Base-by-base conservation (phyloP, 2,329 filamentous ascomycete species). In the Reticulascus tulasneorum region DNA sequence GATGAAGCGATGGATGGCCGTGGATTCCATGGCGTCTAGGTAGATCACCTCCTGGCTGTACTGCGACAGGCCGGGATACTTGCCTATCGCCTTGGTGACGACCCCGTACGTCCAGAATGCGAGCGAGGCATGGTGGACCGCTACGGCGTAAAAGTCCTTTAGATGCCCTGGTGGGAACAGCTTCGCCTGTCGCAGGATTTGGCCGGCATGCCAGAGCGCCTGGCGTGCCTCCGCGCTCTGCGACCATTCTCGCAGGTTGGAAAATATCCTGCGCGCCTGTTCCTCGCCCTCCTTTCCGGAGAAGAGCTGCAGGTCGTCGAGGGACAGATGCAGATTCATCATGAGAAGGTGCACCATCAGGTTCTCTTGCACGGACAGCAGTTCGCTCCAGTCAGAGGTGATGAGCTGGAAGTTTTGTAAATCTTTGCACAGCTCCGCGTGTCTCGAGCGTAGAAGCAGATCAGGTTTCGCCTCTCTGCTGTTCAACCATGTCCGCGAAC, bases 21-120 rank as follows among this genome's bases (percentile, higher is more conserved):
- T 55, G 11, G 68, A 65, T 32, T 82, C 73, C 2, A 68, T 57
- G 2, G 68, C 73, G 35, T 85, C 81, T 0, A 85, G 62, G 45
- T 73, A 71, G 1, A 80, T 60, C 4, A 56, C 48, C 19, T 67
- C 57, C 28, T 46, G 60, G 32, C 35, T 44, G 35, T 59, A 59
- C n/a, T 62, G 60, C 16, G 52, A 53, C 33, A 44, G 52, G 20
- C 47, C 52, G 23, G 53, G 32, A 15, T 44, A 37, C 38, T 50
- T 45, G 48, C 56, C 52, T 52, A 52, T 47, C 11, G 72, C 67
- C 43, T 63, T 59, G 15, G 62, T 67, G 6, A 81, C 66, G 1
- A 86, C 73, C 1, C 81, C 79, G 46, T 82, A 85, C 0, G 75
- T 74, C 84, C 84, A 88, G 25, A 87, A 62, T 1, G 77, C 75